Conservation (phyloP, 805 yeast genomes). For the Metschnikowia bowlesiae region DNA sequence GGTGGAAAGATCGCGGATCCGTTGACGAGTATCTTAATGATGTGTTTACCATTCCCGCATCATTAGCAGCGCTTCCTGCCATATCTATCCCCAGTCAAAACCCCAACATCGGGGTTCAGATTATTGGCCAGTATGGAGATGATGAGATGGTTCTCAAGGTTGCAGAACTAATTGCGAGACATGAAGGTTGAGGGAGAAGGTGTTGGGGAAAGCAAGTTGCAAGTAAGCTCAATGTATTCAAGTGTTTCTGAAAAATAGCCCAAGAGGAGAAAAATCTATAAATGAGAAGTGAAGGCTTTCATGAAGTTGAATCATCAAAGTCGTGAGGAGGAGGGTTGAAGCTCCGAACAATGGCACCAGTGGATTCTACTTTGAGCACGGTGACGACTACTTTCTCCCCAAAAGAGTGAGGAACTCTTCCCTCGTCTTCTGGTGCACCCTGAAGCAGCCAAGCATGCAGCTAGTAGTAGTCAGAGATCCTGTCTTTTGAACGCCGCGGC, state of each 20-base stretch:
- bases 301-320: slow-evolving; percentile 5
- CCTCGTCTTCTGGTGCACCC: slow-evolving; percentile 90
- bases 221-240: background rate
- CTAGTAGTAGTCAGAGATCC: slow-evolving; percentile 92
- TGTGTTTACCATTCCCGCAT: slow-evolving; percentile 82
- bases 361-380: background rate
- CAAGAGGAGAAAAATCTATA: background rate
- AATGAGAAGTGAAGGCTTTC: slow-evolving; percentile 2
- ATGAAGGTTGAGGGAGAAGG: background rate
- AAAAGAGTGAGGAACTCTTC: slow-evolving; percentile 88
- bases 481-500: slow-evolving; percentile 94
- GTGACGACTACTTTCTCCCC: slow-evolving; percentile 38
- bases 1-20: slow-evolving; percentile 33
- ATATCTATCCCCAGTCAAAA: slow-evolving; percentile 61
- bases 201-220: background rate
- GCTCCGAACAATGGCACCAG: background rate
- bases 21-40: slow-evolving; percentile 74
- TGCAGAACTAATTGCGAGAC: slow-evolving; percentile 15
- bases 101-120: slow-evolving; percentile 57
- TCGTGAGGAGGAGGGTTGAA: slow-evolving; percentile 3
- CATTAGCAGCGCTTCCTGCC: slow-evolving; percentile 88
- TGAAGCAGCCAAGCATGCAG: slow-evolving; percentile 95
- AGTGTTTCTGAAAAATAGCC: background rate
- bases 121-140: slow-evolving; percentile 83
- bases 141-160: slow-evolving; percentile 57